Evolutionary conservation across 257 asterid species (phyloP), one percentile per base, ranked within the genome.

Genomic region (Cordia subcordata): DNA sequence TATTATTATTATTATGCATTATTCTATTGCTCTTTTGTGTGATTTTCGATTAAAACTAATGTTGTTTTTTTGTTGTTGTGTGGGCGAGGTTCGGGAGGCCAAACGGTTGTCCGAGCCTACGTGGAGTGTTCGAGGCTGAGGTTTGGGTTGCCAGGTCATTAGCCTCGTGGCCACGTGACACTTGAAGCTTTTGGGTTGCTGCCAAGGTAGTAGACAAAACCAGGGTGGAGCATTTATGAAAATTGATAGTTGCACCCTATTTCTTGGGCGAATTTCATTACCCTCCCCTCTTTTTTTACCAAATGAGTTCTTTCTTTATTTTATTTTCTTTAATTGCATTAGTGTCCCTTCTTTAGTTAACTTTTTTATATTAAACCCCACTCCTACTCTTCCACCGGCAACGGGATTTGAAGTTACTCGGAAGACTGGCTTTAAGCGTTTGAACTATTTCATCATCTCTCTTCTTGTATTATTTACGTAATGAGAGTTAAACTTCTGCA

Each of bases 41-140:
- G 39, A 4, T 49, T 51, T 52, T 33, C 18, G 49, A 45, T 58
- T 19, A 55, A 53, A 57, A 18, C 54, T 38, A 58, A 47, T 52
- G 56, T 42, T 15, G 21, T 40, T 0, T 42, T n/a, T 61, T 69
- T 56, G 55, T 40, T 78, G 69, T 79, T 64, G 70, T 65, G 40
- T 61, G 55, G 59, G 22, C 40, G 38, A 35, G 74, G 77, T 63
- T 67, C 54, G 77, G 78, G 35, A 1, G 23, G 16, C 35, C 72
- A 65, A 85, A 83, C 88, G 91, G 92, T 45, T 77, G 81, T 79
- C 95, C 95, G 82, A 75, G 74, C 83, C 96, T 82, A 69, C 71
- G 79, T 77, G 84, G 81, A 60, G 20, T 3, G 10, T 0, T 8
- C 21, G 23, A 51, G 55, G 60, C 64, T 60, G 44, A 61, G 88